Conservation (phyloP, 139 green algal species). For the Klebsormidium nitens region DNA sequence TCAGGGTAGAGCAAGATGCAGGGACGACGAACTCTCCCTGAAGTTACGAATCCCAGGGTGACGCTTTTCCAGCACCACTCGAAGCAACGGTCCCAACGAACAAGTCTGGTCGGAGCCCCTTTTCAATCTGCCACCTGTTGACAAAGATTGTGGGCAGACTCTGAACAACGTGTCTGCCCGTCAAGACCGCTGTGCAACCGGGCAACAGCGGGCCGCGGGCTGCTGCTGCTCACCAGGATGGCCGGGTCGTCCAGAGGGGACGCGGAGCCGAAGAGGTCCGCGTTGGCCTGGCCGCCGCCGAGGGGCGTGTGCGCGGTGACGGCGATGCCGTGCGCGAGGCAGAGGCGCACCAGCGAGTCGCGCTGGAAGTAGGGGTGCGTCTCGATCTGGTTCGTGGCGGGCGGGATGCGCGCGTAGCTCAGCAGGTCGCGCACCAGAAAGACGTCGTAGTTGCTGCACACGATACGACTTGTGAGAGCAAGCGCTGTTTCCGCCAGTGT, state of each 20-base stretch:
- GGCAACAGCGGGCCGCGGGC: too few species aligned
- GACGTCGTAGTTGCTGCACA: conserved; percentile 28
- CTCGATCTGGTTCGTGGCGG: conserved; percentile 73
- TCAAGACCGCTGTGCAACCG: too few species aligned
- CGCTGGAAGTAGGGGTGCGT: conserved; percentile 87
- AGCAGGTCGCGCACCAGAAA: conserved; percentile 21
- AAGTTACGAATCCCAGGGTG: too few species aligned
- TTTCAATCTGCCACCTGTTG: too few species aligned
- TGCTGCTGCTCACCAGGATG: conserved; percentile 17
- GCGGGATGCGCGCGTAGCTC: conserved; percentile 23
- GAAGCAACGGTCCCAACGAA: too few species aligned
- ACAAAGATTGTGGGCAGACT: too few species aligned
- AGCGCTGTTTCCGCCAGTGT: neutral
- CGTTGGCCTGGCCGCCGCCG: conserved; percentile 44
- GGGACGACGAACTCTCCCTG: too few species aligned
- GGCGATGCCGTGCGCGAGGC: conserved; percentile 57
- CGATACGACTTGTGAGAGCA: neutral
- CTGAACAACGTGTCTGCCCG: too few species aligned
- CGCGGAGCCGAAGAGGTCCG: conserved; percentile 20
- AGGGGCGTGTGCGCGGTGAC: conserved; percentile 87
- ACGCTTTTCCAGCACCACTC: too few species aligned
- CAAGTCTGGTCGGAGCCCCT: too few species aligned
- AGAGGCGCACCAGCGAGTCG: conserved; percentile 59
- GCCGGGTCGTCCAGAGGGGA: conserved; percentile 19
- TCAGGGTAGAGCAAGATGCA: too few species aligned